phyloP scores from a whole-genome alignment of 768 basidiomycete species.

The Auricularia cornea region DNA sequence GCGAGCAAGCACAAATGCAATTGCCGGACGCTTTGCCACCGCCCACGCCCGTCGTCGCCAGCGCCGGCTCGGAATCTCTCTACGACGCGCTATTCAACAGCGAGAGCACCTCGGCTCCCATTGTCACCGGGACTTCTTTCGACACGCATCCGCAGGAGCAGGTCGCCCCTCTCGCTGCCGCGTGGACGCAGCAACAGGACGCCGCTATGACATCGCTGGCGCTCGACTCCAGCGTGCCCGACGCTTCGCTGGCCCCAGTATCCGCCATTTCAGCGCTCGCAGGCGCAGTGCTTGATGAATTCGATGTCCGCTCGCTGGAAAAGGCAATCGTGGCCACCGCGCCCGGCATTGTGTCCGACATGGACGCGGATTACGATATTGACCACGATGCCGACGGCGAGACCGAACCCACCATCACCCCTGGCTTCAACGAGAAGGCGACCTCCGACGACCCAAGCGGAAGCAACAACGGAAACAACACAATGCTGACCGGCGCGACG shows the following conservation, averaged over 20 bases:
- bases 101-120: neutral
- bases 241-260: neutral
- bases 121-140: neutral
- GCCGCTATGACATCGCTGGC: no score
- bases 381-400: neutral
- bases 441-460: no score
- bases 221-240: neutral
- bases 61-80: neutral
- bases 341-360: neutral
- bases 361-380: neutral
- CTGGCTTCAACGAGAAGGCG: neutral
- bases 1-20: no score
- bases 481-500: neutral
- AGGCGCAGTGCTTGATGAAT: neutral
- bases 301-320: neutral
- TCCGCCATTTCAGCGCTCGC: neutral
- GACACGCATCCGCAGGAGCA: neutral
- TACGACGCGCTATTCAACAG: neutral
- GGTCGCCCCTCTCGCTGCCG: neutral
- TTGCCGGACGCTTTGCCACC: no score
- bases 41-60: neutral
- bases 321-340: neutral
- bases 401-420: neutral
- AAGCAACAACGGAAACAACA: neutral
- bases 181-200: neutral